Evolutionary conservation across 83 land plant species (phyloP), one percentile per base, ranked within the genome.

Genomic region (Picea abies): DNA sequence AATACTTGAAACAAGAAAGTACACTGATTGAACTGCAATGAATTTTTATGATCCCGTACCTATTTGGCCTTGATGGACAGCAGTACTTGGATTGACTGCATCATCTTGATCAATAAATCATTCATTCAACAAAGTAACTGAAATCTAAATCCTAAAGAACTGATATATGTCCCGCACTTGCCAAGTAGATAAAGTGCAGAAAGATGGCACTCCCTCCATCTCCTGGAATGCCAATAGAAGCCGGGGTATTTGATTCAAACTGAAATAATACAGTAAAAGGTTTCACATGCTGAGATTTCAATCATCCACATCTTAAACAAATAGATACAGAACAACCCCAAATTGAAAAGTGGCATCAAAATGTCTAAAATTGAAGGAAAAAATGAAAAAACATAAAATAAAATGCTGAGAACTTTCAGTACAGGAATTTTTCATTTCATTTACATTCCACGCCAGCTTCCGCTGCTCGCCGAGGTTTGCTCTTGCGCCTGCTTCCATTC

Each of bases 391-490:
- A 52, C 56, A 52, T 52, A 52, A 52, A 52, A 52, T 52, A 52
- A 73, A 10, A 73, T 9, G 56, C 56, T 41, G n/a, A 73, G 56
- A 73, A 41, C 9, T 39, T 39, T 72, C 76, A 41, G 56, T 41
- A 41, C 44, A 20, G 37, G 76, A 47, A 52, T 10, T 52, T 52
- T 52, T 52, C 12, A 52, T 60, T 35, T 86, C 82, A 89, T 58
- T 84, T 84, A 90, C 91, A 90, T 67, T 87, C 87, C 71, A 92
- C 91, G 41, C 83, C 91, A 5, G 88, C 95, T 76, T 92, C 94
- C 15, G 94, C 94, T 52, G 95, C 95, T 23, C 95, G 88, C 60
- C 84, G 88, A 44, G 95, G 95, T 79, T 87, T 93, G 85, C 81
- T 89, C 85, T 93, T 93, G 52, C 95, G 81, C 85, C 91, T 84